Evolutionary conservation across 495 filamentous ascomycete genomes (phyloP).

Genomic region (Hypomontagnella submonticulosa): DNA sequence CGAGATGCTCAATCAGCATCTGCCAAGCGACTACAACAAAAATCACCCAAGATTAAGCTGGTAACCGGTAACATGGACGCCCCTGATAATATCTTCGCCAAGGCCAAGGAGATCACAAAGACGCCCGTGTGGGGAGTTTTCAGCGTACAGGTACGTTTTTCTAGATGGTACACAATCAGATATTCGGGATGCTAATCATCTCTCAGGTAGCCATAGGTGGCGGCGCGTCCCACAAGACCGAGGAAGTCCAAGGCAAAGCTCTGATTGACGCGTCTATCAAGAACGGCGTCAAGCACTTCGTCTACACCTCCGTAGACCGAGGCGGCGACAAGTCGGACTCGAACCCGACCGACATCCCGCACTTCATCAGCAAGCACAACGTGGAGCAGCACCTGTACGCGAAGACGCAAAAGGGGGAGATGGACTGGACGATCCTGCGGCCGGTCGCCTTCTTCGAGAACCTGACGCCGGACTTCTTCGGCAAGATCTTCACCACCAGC

Average conservation of each 20-base stretch:
- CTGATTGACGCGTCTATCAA: constrained; percentile 66
- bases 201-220: constrained; percentile 44
- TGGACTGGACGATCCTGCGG: constrained; percentile 64
- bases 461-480: constrained; percentile 61
- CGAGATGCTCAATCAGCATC: constrained; percentile 62
- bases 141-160: constrained; percentile 55
- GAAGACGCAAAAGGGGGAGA: constrained; percentile 50
- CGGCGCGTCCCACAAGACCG: constrained; percentile 50
- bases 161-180: neutral
- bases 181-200: constrained; percentile 36
- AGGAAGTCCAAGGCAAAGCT: constrained; percentile 67
- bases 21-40: constrained; percentile 60
- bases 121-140: constrained; percentile 61
- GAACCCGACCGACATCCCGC: constrained; percentile 67
- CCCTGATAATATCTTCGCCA: constrained; percentile 58
- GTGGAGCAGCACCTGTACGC: constrained; percentile 67
- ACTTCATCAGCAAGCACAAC: constrained; percentile 69
- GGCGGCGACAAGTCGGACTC: constrained; percentile 61
- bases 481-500: constrained; percentile 63
- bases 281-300: constrained; percentile 66
- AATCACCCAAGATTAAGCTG: constrained; percentile 61
- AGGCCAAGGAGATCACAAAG: constrained; percentile 52
- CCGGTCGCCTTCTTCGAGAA: constrained; percentile 70
- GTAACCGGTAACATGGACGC: constrained; percentile 65
- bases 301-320: constrained; percentile 72